A percentile compares a stretch with the other conserved stretches of the same genome.
phyloP scores from a whole-genome alignment of 306 rosid genomes.

The Citrullus colocynthis region DNA sequence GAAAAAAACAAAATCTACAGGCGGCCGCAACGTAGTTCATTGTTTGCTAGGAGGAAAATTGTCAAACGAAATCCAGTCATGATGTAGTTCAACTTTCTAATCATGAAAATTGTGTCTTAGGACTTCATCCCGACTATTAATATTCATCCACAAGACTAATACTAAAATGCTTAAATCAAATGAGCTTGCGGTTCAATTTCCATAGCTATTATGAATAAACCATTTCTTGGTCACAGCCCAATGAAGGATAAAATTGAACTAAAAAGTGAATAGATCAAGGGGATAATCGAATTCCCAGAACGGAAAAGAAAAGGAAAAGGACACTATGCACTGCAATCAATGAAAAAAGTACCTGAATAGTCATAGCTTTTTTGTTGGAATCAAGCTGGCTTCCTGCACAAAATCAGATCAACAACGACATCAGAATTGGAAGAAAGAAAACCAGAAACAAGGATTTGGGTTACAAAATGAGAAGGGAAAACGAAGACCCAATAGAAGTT shows the following conservation, averaged over 20 bases:
- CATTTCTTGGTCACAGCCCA: neutral
- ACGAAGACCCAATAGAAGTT: neutral
- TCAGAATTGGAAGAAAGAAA: neutral
- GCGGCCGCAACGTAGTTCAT: neutral
- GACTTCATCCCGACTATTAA: neutral
- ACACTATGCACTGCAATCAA: neutral
- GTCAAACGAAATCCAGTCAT: neutral
- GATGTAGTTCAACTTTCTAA: neutral
- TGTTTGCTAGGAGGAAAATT: neutral
- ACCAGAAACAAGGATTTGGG: neutral
- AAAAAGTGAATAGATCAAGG: neutral
- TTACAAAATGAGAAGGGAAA: neutral
- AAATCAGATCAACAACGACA: neutral
- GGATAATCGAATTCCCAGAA: neutral
- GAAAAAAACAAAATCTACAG: neutral
- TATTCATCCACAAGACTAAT: neutral
- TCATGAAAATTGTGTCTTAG: neutral
- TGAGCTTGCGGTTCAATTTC: neutral
- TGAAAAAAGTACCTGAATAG: constrained; percentile 40
- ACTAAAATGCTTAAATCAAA: neutral
- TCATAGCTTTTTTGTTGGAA: constrained; percentile 67
- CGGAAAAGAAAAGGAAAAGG: neutral
- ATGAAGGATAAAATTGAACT: neutral
- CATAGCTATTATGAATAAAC: neutral
- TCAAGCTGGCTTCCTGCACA: constrained; percentile 64